These are phyloP conservation scores for Candida maltosa DNA, from an alignment of 805 yeast genomes.

Conservation along the genomic window DNA sequence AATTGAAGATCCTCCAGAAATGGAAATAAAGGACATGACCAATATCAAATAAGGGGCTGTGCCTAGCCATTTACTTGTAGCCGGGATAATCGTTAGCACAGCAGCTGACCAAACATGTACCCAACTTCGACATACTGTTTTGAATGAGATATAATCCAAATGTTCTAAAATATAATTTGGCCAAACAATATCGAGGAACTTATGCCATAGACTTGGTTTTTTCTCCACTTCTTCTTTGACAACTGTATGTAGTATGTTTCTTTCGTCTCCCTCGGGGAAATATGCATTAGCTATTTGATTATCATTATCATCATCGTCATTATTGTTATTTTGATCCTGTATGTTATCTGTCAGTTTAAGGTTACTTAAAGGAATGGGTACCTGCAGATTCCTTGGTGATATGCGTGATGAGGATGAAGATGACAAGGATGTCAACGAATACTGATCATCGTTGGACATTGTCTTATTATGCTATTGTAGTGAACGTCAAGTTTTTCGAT, in stretches of 20 bases:
- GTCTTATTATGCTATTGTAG: not conserved
- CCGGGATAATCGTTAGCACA: slow-evolving; percentile 20
- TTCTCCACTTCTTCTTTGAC: slow-evolving; percentile 9
- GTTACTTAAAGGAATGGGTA: not conserved
- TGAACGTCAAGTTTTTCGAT: not conserved
- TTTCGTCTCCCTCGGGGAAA: slow-evolving; percentile 7
- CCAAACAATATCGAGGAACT: slow-evolving; percentile 7
- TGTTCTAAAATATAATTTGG: slow-evolving; percentile 26
- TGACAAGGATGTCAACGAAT: slow-evolving; percentile 1
- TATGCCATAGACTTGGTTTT: slow-evolving; percentile 12
- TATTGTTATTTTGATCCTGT: no score
- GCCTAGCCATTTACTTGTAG: slow-evolving; percentile 25
- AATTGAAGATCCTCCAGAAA: slow-evolving; percentile 26
- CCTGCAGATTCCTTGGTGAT: not conserved
- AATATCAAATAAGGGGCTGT: slow-evolving; percentile 24
- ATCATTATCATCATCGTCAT: no score
- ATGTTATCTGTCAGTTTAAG: no score
- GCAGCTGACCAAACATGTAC: slow-evolving; percentile 24
- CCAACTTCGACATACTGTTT: slow-evolving; percentile 22
- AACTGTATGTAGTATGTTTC: slow-evolving; percentile 2
- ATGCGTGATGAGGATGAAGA: slow-evolving; percentile 1
- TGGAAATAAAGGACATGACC: slow-evolving; percentile 22
- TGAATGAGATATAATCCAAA: slow-evolving; percentile 21
- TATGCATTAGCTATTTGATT: slow-evolving; percentile 6
- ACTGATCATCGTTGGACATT: not conserved